phyloP scores from a whole-genome alignment of 345 rosid species.

The Populus davidiana region DNA sequence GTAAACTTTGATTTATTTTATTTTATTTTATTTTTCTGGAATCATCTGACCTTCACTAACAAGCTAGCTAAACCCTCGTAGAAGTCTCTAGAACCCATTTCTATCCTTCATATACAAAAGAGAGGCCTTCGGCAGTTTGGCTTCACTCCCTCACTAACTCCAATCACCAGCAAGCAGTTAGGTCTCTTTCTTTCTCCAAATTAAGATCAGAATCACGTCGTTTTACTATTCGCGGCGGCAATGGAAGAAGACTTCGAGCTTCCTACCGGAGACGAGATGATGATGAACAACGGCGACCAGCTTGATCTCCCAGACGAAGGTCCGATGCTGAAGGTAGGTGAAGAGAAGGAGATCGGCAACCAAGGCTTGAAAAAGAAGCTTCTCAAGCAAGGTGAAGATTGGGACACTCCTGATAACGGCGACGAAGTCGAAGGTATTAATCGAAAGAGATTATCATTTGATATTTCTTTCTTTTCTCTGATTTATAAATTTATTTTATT shows the following conservation, averaged over 20 bases:
- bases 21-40: too few species aligned
- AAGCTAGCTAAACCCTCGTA: neutral
- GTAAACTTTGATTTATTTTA: too few species aligned
- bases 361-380: slow-evolving; percentile 88
- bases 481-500: neutral
- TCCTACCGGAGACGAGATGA: slow-evolving; percentile 13
- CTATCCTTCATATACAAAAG: too few species aligned
- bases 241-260: slow-evolving; percentile 28
- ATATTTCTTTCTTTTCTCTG: neutral
- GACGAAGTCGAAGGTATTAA: slow-evolving; percentile 83
- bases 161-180: neutral
- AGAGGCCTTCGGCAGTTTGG: neutral
- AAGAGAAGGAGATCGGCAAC: slow-evolving; percentile 66
- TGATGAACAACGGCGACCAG: slow-evolving; percentile 12
- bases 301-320: slow-evolving; percentile 11
- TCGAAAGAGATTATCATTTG: too few species aligned
- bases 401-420: slow-evolving; percentile 64
- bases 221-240: neutral
- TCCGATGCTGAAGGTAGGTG: slow-evolving; percentile 8
- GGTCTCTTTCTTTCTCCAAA: neutral
- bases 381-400: slow-evolving; percentile 65
- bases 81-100: slow-evolving; percentile 17
- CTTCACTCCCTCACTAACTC: neutral
- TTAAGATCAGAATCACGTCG: neutral
- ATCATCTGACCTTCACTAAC: too few species aligned